These are phyloP conservation scores for Anaeromyces robustus DNA, from an alignment of 192 early-diverging fungal genomes.

Conservation along the genomic window DNA sequence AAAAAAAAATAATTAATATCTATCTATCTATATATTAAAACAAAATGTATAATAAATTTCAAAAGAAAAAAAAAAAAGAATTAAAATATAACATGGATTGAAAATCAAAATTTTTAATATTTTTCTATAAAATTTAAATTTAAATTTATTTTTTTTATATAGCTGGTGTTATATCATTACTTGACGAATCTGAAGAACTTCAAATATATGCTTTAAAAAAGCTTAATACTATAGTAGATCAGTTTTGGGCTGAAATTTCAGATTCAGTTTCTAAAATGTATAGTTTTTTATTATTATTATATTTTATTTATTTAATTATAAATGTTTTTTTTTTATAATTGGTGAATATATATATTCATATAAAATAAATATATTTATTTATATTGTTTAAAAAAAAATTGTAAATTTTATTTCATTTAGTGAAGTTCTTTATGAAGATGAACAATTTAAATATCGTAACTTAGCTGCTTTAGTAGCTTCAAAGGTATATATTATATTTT, in stretches of 20 bases:
- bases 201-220: conserved; percentile 85
- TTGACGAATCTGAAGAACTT: conserved; percentile 88
- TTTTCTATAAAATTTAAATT: not conserved
- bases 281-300: not conserved
- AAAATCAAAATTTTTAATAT: not conserved
- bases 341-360: no score
- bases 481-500: conserved; percentile 40
- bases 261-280: conserved; percentile 84
- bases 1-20: no score
- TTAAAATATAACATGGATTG: not conserved
- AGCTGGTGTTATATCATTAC: conserved; percentile 84
- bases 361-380: no score
- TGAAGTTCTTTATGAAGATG: conserved; percentile 90
- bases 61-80: not conserved
- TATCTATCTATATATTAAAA: no score
- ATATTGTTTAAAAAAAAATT: no score
- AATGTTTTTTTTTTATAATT: no score
- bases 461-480: conserved; percentile 92
- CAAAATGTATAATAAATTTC: not conserved
- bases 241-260: conserved; percentile 97
- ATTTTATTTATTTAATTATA: no score
- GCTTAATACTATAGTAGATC: conserved; percentile 74
- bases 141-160: no score
- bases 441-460: conserved; percentile 62
- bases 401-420: no score